These are phyloP conservation scores for Plasmodium inui DNA, from an alignment of 169 alveolate species.

Conservation along the genomic window DNA sequence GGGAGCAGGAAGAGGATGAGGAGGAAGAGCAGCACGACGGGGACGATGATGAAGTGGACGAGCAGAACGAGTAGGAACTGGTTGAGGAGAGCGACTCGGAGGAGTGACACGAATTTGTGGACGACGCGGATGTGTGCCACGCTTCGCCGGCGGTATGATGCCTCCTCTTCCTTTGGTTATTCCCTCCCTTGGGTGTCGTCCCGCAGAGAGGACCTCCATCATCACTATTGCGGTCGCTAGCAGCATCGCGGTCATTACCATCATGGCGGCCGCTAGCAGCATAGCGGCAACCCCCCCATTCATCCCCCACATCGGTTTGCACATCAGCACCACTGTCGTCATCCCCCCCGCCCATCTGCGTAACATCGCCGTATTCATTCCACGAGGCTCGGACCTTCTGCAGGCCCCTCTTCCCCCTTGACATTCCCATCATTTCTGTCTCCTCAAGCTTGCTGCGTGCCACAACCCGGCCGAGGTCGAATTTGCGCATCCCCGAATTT, in stretches of 20 bases:
- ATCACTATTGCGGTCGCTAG: too few relatives aligned
- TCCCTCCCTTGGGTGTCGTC: not conserved
- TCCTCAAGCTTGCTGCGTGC: not conserved
- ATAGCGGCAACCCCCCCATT: not conserved
- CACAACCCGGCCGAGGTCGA: not conserved
- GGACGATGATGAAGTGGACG: not conserved
- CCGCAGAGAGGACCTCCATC: not conserved
- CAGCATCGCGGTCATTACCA: not conserved
- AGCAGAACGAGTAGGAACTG: not conserved
- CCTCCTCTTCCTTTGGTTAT: not conserved
- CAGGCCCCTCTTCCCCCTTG: not conserved
- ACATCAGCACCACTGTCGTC: not conserved
- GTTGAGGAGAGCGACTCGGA: not conserved
- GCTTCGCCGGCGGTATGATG: not conserved
- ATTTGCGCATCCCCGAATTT: not conserved
- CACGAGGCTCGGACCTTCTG: not conserved
- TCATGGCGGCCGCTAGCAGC: not conserved
- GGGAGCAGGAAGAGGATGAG: not conserved
- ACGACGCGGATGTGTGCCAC: not conserved
- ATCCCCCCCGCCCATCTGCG: not conserved
- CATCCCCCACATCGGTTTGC: not conserved
- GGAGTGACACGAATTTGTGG: constrained; percentile 5
- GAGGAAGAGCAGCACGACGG: not conserved
- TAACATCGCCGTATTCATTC: not conserved
- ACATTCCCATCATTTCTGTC: not conserved